Conservation (phyloP, 805 yeast genomes). For the Candida michaelii region DNA sequence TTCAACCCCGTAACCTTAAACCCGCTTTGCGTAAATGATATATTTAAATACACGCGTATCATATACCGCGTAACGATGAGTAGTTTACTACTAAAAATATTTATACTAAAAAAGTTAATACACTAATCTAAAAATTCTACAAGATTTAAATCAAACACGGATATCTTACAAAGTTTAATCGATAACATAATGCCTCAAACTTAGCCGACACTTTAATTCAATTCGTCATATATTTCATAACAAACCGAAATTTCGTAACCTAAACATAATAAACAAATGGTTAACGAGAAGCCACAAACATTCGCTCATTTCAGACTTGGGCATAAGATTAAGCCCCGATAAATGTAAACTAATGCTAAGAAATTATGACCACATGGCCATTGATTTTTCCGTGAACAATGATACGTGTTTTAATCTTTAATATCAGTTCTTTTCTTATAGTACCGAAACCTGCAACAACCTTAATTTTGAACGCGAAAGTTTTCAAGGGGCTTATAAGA, state of each 20-base stretch:
- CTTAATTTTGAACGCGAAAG: background rate
- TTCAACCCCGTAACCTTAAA: too few species aligned
- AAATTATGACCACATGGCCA: slow-evolving; percentile 1
- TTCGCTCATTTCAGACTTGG: too few species aligned
- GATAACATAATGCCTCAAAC: background rate
- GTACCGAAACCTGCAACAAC: background rate
- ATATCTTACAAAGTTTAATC: background rate
- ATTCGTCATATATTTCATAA: background rate
- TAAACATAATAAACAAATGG: too few species aligned
- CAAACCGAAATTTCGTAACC: background rate
- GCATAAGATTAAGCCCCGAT: too few species aligned
- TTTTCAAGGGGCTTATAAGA: slow-evolving; percentile 1
- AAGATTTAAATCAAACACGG: too few species aligned
- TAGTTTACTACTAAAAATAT: too few species aligned
- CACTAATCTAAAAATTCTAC: too few species aligned
- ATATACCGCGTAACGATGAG: too few species aligned
- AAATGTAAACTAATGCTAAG: too few species aligned
- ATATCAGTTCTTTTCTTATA: background rate
- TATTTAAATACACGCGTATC: too few species aligned
- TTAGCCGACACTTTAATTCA: background rate
- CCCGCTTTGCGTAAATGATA: too few species aligned
- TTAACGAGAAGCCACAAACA: background rate
- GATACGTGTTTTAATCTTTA: background rate
- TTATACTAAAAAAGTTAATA: too few species aligned
- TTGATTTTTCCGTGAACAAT: background rate